Evolutionary conservation across 106 monocot genomes (phyloP).

Genomic region (Phalaenopsis equestris): DNA sequence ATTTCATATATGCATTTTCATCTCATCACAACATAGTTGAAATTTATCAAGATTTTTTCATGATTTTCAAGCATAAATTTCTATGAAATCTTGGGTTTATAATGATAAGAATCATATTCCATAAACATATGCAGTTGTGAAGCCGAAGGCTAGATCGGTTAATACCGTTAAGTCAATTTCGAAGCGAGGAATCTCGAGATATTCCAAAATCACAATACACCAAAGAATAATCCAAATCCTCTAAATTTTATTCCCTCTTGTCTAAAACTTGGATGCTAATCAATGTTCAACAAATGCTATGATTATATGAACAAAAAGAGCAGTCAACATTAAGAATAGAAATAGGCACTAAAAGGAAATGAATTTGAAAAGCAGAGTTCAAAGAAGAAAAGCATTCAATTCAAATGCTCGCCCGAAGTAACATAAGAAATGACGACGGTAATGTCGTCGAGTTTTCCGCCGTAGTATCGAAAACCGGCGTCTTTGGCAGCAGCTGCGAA

Average conservation of each 20-base stretch:
- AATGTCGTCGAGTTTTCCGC: constrained; percentile 73
- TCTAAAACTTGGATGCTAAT: background rate
- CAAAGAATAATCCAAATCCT: background rate
- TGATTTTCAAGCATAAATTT: too few relatives aligned
- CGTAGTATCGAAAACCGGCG: constrained; percentile 62
- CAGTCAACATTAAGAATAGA: background rate
- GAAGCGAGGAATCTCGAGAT: too few relatives aligned
- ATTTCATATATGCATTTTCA: too few relatives aligned
- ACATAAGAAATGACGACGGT: constrained; percentile 64
- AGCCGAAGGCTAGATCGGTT: too few relatives aligned
- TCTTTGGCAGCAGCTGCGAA: constrained; percentile 68
- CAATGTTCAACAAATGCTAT: background rate
- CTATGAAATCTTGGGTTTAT: too few relatives aligned
- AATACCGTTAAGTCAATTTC: too few relatives aligned
- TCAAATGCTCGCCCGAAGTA: constrained; percentile 1
- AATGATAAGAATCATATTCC: too few relatives aligned
- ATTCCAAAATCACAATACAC: too few relatives aligned
- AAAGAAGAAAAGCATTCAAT: too few relatives aligned
- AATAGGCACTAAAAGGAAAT: background rate
- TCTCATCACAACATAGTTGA: too few relatives aligned
- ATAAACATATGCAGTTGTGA: too few relatives aligned
- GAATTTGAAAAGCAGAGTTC: background rate
- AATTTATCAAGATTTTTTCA: too few relatives aligned
- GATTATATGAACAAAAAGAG: background rate
- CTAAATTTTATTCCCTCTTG: background rate